Evolutionary conservation across 2,329 filamentous ascomycete species (phyloP), one percentile per base, ranked within the genome.

Genomic region (Fusarium xyrophilum): DNA sequence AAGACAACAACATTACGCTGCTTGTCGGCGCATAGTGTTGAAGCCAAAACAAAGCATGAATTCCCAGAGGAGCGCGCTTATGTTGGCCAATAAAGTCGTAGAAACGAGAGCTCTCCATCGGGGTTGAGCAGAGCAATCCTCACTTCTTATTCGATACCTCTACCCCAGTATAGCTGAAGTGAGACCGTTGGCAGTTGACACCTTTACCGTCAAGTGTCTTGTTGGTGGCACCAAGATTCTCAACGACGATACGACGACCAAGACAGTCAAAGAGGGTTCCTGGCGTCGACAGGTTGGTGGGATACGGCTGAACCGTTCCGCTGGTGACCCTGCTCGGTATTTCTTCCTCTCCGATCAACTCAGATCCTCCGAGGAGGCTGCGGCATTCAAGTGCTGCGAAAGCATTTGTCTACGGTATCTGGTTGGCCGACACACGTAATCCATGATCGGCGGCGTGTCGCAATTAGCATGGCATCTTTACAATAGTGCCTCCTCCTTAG

Each of bases 91-190:
- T 53, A 25, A 44, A 44, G 33, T 55, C 27, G 21, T 27, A 53
- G 44, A 35, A 47, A 51, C 23, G 32, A 42, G 40, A 32, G 15
- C 27, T 51, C 38, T 25, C n/a, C 58, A 56, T 35, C 50, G 39
- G 28, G n/a, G 56, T 38, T 35, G 13, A 32, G 3, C 39, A 55
- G n/a, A 42, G 17, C 30, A 50, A 28, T 23, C 27, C 32, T 43
- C n/a, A 35, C 21, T 52, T 53, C 25, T 46, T 58, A 46, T 38
- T 44, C 19, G 33, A 50, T 56, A 27, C 19, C 28, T 36, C 23
- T 44, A 67, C 48, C 67, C 71, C 58, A 67, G 65, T 43, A 32
- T 61, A 70, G 71, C 71, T 73, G 69, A 64, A 58, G 43, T 60
- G 48, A 69, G 67, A 73, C 66, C 38, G 38, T 62, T 67, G 67